Evolutionary conservation across 2,329 filamentous ascomycete species (phyloP).

Genomic region (Venturia pyrina): DNA sequence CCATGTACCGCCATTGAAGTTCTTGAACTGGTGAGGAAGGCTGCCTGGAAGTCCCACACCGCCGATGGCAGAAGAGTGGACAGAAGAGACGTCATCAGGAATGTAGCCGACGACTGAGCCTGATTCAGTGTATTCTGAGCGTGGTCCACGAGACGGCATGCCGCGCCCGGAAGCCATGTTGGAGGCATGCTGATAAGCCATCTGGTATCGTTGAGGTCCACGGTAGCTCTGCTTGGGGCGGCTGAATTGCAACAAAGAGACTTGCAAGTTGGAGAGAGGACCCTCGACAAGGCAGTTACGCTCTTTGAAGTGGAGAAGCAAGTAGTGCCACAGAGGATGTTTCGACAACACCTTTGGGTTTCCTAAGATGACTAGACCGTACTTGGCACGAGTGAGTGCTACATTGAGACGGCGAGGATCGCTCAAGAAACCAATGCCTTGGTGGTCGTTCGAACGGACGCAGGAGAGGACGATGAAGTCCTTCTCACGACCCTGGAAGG

Average conservation of each 20-base stretch:
- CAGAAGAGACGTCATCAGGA: slow-evolving; percentile 90
- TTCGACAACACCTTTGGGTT: slow-evolving; percentile 97
- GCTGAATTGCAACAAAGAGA: slow-evolving; percentile 88
- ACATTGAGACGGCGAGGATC: slow-evolving; percentile 97
- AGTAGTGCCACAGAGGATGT: slow-evolving; percentile 94
- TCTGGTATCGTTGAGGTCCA: slow-evolving; percentile 76
- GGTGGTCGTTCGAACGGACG: slow-evolving; percentile 96
- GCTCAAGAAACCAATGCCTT: slow-evolving; percentile 97
- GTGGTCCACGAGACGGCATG: slow-evolving; percentile 28
- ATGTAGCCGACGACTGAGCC: slow-evolving; percentile 93
- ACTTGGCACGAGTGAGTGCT: slow-evolving; percentile 92
- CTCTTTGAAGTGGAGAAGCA: slow-evolving; percentile 94
- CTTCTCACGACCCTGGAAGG: slow-evolving; percentile 97
- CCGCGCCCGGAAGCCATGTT: slow-evolving; percentile 46
- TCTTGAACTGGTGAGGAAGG: slow-evolving; percentile 92
- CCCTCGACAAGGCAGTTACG: slow-evolving; percentile 92
- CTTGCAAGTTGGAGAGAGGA: slow-evolving; percentile 89
- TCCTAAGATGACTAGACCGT: slow-evolving; percentile 88
- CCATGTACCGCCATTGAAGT: slow-evolving; percentile 79
- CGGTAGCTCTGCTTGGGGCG: slow-evolving; percentile 88
- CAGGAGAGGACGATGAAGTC: slow-evolving; percentile 98
- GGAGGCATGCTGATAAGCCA: slow-evolving; percentile 60
- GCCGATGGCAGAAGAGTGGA: slow-evolving; percentile 84
- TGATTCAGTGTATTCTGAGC: slow-evolving; percentile 55
- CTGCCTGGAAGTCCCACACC: slow-evolving; percentile 65